Evolutionary conservation across 345 rosid species (phyloP).

Genomic region (Microthlaspi erraticum): DNA sequence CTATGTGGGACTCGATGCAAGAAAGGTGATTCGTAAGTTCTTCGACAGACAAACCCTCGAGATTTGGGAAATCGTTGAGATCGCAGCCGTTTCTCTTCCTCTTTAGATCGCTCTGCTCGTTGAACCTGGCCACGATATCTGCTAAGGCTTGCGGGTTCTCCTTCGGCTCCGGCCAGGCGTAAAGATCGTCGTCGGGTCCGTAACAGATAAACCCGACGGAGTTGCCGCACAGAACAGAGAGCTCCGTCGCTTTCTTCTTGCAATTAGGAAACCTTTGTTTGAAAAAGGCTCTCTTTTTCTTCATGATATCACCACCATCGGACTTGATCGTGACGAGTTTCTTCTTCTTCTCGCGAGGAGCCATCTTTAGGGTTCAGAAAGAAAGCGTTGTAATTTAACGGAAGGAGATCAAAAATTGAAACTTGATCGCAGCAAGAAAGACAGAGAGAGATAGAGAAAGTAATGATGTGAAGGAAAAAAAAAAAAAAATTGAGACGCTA

Average conservation of each 20-base stretch:
- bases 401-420: no score
- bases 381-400: no score
- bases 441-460: no score
- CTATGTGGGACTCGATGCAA: not conserved
- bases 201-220: slow-evolving; percentile 8
- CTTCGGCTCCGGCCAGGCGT: not conserved
- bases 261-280: not conserved
- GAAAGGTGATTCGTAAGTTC: not conserved
- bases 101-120: not conserved
- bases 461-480: no score
- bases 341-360: no score
- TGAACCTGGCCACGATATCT: not conserved
- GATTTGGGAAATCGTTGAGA: not conserved
- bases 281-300: not conserved
- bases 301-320: not conserved
- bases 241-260: slow-evolving; percentile 8
- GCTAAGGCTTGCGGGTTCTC: not conserved
- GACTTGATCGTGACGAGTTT: not conserved
- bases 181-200: slow-evolving; percentile 3
- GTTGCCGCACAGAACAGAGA: slow-evolving; percentile 15
- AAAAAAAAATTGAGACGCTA: no score
- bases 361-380: no score
- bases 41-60: not conserved
- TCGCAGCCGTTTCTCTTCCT: not conserved
- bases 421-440: no score